Evolutionary conservation across 169 alveolate genomes (phyloP), one percentile per base, ranked within the genome.

Genomic region (Eimeria necatrix): DNA sequence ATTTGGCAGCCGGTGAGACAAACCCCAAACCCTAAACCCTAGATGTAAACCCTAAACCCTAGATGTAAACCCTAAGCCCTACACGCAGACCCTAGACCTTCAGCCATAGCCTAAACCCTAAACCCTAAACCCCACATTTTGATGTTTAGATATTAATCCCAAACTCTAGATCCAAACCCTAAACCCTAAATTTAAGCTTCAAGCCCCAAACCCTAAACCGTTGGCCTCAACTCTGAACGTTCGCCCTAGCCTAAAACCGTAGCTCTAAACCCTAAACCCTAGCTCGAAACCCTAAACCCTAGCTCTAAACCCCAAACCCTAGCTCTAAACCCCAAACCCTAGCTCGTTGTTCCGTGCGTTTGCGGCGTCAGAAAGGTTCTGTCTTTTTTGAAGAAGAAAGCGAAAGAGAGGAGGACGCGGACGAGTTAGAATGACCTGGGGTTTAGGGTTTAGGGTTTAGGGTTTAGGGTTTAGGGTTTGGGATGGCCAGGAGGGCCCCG

Each of bases 1-100:
- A 97, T 97, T 48, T 97, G 98, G 98, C 97, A 95, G 85, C 98
- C 97, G 56, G 96, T 96, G 16, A 89, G 94, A 26, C 22, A 71
- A 71, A 71, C 81, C 81, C 81, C 22, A 71, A 71, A 71, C 81
- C 81, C 81, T 71, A n/a, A n/a, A n/a, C n/a, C n/a, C n/a, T n/a
- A n/a, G n/a, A n/a, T n/a, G n/a, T n/a, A n/a, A n/a, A n/a, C 51
- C 81, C 61, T 61, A 61, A 61, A 61, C 73, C 73, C 73, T 61
- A 61, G 73, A n/a, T n/a, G 26, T 3, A 41, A 48, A 18, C 61
- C 16, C 26, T 76, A 76, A 76, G 46, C 86, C 61, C 61, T 32
- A 9, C n/a, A n/a, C n/a, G n/a, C n/a, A n/a, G n/a, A n/a, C n/a
- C n/a, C n/a, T n/a, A n/a, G n/a, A n/a, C n/a, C n/a, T n/a, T n/a